These are phyloP conservation scores for Deinandra increscens DNA, from an alignment of 129 eudicot genomes.

Conservation along the genomic window DNA sequence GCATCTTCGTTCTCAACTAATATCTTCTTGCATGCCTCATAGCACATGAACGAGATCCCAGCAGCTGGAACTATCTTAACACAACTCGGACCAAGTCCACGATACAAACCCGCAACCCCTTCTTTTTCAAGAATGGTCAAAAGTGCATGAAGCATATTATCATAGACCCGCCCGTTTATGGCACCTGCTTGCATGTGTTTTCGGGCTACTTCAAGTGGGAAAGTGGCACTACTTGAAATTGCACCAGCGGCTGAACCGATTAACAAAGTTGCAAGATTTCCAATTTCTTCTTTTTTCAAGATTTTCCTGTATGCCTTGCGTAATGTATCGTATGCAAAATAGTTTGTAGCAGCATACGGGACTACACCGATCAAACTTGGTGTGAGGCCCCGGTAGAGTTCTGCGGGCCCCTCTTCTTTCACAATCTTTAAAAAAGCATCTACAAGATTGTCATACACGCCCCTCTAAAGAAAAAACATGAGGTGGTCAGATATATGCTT, in stretches of 20 bases:
- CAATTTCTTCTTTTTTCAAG: constrained; percentile 57
- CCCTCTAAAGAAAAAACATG: constrained; percentile 50
- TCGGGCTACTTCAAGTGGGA: constrained; percentile 91
- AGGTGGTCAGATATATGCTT: not conserved
- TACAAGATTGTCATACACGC: constrained; percentile 62
- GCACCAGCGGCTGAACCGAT: constrained; percentile 92
- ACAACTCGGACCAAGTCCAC: constrained; percentile 89
- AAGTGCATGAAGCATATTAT: constrained; percentile 82
- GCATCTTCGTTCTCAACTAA: constrained; percentile 61
- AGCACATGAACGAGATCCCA: constrained; percentile 95
- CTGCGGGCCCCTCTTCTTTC: constrained; percentile 76
- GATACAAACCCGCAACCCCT: constrained; percentile 64
- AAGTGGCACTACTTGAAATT: constrained; percentile 74
- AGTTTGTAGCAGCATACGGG: constrained; percentile 87
- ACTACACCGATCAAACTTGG: constrained; percentile 82
- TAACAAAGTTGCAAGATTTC: constrained; percentile 69
- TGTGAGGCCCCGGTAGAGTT: constrained; percentile 81
- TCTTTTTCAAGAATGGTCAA: constrained; percentile 69
- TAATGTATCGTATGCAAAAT: constrained; percentile 75
- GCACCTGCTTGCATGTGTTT: constrained; percentile 97
- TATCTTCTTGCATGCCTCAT: constrained; percentile 83
- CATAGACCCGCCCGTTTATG: constrained; percentile 63
- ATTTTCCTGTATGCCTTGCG: constrained; percentile 65
- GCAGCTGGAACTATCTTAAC: constrained; percentile 85
- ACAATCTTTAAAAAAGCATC: constrained; percentile 77